phyloP scores from a whole-genome alignment of 2,329 filamentous ascomycete genomes.

The Cucurbitaria berberidis region DNA sequence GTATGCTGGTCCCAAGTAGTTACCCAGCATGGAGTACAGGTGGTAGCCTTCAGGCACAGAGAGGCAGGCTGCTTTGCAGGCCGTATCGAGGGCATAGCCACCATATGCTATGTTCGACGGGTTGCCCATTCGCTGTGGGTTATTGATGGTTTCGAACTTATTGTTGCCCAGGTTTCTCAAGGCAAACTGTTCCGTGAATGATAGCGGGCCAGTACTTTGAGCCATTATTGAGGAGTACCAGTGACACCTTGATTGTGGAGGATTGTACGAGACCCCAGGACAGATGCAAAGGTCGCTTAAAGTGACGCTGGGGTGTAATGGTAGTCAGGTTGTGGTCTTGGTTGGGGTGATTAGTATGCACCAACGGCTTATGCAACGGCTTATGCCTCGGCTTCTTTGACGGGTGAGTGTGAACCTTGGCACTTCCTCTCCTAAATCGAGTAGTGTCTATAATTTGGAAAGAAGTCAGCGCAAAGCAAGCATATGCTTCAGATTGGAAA shows the following conservation, averaged over 20 bases:
- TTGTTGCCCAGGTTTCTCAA: constrained; percentile 16
- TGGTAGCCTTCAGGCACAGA: constrained; percentile 49
- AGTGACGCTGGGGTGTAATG: background rate
- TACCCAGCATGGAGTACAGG: constrained; percentile 56
- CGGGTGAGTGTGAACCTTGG: too few species aligned
- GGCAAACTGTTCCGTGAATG: constrained; percentile 23
- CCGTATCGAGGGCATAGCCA: constrained; percentile 53
- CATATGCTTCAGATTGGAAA: too few species aligned
- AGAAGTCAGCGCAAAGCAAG: too few species aligned
- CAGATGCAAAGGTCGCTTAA: background rate
- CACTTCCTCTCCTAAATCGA: too few species aligned
- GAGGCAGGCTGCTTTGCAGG: constrained; percentile 51
- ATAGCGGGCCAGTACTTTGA: background rate
- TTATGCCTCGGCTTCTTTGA: background rate
- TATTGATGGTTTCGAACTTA: constrained; percentile 23
- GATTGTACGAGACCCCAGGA: background rate
- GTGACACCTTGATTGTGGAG: background rate
- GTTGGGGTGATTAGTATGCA: background rate
- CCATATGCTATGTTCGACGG: constrained; percentile 52
- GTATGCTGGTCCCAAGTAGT: constrained; percentile 56
- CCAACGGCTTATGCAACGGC: too few species aligned
- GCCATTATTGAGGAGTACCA: constrained; percentile 3
- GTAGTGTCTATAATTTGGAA: too few species aligned
- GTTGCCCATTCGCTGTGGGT: constrained; percentile 50
- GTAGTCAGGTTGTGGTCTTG: too few species aligned